phyloP scores from a whole-genome alignment of 225 moss, liverwort and hornwort species.

The Anthoceros angustus region DNA sequence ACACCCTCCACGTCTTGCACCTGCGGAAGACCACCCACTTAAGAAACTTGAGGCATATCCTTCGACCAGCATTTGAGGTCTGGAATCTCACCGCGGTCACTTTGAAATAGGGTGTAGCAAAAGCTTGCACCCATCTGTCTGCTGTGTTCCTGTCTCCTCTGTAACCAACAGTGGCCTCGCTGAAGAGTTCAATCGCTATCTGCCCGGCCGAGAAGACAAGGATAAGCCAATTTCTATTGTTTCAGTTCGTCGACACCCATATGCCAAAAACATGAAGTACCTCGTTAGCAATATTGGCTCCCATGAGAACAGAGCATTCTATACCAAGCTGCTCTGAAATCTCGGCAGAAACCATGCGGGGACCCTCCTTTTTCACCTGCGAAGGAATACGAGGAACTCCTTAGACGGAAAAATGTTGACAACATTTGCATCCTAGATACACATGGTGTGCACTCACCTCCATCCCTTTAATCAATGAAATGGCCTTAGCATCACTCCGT shows the following conservation, averaged over 20 bases:
- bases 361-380: constrained; percentile 48
- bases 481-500: constrained; percentile 37
- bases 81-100: constrained; percentile 37
- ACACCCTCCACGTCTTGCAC: constrained; percentile 65
- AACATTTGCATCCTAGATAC: not conserved
- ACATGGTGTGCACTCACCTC: constrained; percentile 21
- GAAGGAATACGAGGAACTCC: not conserved
- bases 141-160: constrained; percentile 27
- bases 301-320: constrained; percentile 65
- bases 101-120: constrained; percentile 45
- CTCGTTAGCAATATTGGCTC: constrained; percentile 66
- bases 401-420: not conserved
- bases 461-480: constrained; percentile 65
- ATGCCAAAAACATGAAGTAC: constrained; percentile 9
- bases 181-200: constrained; percentile 47
- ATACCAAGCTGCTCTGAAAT: constrained; percentile 42
- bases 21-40: constrained; percentile 11
- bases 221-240: not conserved
- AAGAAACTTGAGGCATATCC: not conserved
- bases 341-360: constrained; percentile 34
- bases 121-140: constrained; percentile 42
- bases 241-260: not conserved
- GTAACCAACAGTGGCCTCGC: constrained; percentile 61
- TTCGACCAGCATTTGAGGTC: not conserved
- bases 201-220: constrained; percentile 6